Evolutionary conservation across 1,139 yeast species (phyloP).

Genomic region (Scheffersomyces insectosa): DNA sequence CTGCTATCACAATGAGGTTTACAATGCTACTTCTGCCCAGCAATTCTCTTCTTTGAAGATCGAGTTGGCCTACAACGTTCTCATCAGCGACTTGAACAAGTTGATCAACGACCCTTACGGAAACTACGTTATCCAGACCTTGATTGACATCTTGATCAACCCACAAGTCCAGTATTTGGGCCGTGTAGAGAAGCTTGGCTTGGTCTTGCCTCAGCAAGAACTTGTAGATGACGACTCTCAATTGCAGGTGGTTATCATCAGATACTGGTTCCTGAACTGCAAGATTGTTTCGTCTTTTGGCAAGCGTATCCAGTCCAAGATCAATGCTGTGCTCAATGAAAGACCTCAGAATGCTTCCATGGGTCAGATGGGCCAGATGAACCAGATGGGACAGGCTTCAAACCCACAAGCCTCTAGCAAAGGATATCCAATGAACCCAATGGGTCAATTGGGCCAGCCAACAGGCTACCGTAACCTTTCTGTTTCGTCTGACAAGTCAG

Average conservation of each 20-base stretch:
- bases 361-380: no score
- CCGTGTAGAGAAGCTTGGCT: conserved; percentile 18
- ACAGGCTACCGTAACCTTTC: not conserved
- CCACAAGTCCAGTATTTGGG: conserved; percentile 22
- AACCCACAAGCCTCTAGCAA: no score
- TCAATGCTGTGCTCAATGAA: conserved; percentile 33
- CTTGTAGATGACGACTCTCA: conserved; percentile 3
- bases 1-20: conserved; percentile 38
- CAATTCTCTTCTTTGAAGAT: conserved; percentile 35
- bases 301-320: conserved; percentile 48
- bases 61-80: conserved; percentile 35
- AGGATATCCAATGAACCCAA: no score
- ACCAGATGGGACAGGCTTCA: no score
- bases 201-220: conserved; percentile 24
- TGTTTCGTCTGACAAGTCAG: not conserved
- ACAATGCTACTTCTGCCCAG: conserved; percentile 9
- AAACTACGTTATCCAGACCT: conserved; percentile 28
- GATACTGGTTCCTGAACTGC: conserved; percentile 45
- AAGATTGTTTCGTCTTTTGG: conserved; percentile 48
- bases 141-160: conserved; percentile 42
- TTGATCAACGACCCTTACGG: conserved; percentile 36
- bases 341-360: not conserved
- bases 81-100: conserved; percentile 45
- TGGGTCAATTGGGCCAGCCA: not conserved
- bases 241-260: conserved; percentile 37